Evolutionary conservation across 306 rosid genomes (phyloP).

Genomic region (Dryas alaskensis): DNA sequence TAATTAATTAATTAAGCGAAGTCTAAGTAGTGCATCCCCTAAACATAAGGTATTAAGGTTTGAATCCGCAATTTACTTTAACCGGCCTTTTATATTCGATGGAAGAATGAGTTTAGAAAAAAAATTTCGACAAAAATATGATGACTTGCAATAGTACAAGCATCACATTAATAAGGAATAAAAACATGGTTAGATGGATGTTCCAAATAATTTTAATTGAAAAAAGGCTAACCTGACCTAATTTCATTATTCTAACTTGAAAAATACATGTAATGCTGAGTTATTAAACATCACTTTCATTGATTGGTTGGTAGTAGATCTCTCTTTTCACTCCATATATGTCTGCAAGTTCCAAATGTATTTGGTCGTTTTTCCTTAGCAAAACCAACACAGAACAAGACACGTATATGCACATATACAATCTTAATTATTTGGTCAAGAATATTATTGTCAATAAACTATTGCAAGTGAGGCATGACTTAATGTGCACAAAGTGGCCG

Average conservation of each 20-base stretch:
- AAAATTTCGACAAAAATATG: no score
- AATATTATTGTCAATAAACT: constrained; percentile 24
- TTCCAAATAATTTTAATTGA: background rate
- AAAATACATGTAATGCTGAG: background rate
- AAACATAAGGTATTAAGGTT: no score
- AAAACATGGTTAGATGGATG: background rate
- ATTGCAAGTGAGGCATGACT: constrained; percentile 45
- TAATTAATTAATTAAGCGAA: background rate
- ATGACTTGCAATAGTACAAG: background rate
- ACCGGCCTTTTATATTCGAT: background rate
- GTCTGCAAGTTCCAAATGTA: constrained; percentile 12
- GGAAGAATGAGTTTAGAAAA: background rate
- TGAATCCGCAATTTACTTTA: no score
- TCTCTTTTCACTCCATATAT: background rate
- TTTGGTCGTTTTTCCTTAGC: constrained; percentile 24
- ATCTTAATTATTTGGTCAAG: constrained; percentile 1
- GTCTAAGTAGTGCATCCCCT: background rate
- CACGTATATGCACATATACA: background rate
- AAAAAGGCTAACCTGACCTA: background rate
- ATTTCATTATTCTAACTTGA: background rate
- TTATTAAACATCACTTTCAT: constrained; percentile 21
- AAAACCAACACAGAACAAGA: constrained; percentile 18
- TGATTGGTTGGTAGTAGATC: background rate
- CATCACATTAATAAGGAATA: background rate
- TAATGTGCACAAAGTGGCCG: constrained; percentile 31